Evolutionary conservation across 495 filamentous ascomycete species (phyloP), one percentile per base, ranked within the genome.

Genomic region (Talaromyces wortmannii): DNA sequence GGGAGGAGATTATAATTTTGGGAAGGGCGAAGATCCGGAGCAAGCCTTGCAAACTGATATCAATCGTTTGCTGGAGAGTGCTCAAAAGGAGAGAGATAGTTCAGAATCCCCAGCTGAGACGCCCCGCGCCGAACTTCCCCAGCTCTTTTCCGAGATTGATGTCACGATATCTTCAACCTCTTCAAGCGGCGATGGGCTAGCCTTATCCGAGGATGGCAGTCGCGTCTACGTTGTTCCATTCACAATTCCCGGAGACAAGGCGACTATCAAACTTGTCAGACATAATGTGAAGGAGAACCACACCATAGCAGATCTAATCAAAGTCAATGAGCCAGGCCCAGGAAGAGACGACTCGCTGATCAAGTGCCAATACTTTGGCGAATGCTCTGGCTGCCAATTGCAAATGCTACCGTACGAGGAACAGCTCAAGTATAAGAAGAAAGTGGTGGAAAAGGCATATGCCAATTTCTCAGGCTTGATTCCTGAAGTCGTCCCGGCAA

Each of bases 371-470:
- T 97, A 97, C 73, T 98, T 98, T 63, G 70, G 79, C 32, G 81
- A 76, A 51, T 98, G 94, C 67, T 89, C 89, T 0, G 94, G 94
- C 5, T 98, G 94, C 63, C 95, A 97, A 72, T 89, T 97, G 65
- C 94, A 98, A 69, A 96, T 97, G 90, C 82, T 98, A 54, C 81
- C 90, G 44, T 98, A 98, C 70, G 72, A 79, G 31, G 84, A 89
- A 54, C 94, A 98, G 67, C 78, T 98, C 31, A 78, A 75, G 32
- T 87, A 91, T 63, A 98, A 98, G 75, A 84, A 80, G 65, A 74
- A 78, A 48, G 87, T 97, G 52, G 86, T 98, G 31, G 89, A 94
- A 65, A 95, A 92, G 64, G 94, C 95, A 30, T 98, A 88, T 73
- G 78, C 77, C 49, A 91, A 96, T 73, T 98, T 96, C 75, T 95